Conservation (phyloP, 345 rosid genomes). For the Microcos paniculata region DNA sequence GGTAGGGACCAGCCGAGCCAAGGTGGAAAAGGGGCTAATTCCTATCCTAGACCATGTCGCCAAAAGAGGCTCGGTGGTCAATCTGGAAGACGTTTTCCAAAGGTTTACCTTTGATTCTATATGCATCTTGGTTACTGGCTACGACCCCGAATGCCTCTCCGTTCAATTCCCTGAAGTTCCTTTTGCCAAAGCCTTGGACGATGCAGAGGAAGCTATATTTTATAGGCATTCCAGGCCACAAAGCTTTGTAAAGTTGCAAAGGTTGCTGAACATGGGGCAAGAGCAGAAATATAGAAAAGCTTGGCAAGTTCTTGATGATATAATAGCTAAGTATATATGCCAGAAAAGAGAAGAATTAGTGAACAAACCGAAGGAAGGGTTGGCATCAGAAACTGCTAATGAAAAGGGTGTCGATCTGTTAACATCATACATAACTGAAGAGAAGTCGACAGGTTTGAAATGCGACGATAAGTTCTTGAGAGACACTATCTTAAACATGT, state of each 20-base stretch:
- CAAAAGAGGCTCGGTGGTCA: slow-evolving; percentile 27
- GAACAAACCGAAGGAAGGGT: background rate
- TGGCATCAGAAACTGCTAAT: background rate
- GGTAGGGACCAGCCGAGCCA: slow-evolving; percentile 26
- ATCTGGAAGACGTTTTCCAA: slow-evolving; percentile 46
- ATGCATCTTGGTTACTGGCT: slow-evolving; percentile 39
- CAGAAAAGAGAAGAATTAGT: slow-evolving; percentile 28
- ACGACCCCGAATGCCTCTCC: slow-evolving; percentile 41
- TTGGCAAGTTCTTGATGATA: slow-evolving; percentile 24
- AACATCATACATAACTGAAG: slow-evolving; percentile 27
- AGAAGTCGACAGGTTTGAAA: slow-evolving; percentile 6
- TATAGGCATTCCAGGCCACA: slow-evolving; percentile 42
- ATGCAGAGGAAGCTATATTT: slow-evolving; percentile 46
- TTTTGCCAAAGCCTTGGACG: slow-evolving; percentile 28
- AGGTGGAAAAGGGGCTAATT: slow-evolving; percentile 44
- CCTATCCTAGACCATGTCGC: slow-evolving; percentile 44
- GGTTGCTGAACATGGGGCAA: slow-evolving; percentile 38
- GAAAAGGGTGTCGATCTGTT: slow-evolving; percentile 29
- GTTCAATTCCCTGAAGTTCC: slow-evolving; percentile 30
- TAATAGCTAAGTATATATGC: slow-evolving; percentile 23
- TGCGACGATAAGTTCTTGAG: slow-evolving; percentile 28
- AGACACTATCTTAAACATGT: slow-evolving; percentile 31
- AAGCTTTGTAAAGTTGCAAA: slow-evolving; percentile 44
- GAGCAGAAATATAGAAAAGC: slow-evolving; percentile 43
- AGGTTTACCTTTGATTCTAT: slow-evolving; percentile 47